Conservation (phyloP, 2,329 filamentous ascomycete genomes). For the Ophiostoma pallidulum region DNA sequence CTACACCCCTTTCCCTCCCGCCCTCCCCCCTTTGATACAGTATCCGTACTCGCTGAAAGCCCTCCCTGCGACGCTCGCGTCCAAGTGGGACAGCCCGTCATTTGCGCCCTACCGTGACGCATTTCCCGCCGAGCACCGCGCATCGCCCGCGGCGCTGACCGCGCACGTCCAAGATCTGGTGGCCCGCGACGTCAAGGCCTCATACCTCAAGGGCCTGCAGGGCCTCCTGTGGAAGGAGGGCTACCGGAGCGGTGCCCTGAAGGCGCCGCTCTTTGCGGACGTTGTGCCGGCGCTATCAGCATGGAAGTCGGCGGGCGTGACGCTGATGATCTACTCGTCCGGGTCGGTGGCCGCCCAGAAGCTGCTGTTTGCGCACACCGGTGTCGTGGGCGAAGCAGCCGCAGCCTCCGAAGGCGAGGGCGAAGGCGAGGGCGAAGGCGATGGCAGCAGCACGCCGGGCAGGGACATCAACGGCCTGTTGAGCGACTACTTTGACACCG, state of each 20-base stretch:
- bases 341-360: conserved; percentile 75
- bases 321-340: conserved; percentile 70
- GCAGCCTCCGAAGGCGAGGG: no score
- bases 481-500: conserved; percentile 66
- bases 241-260: conserved; percentile 59
- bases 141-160: conserved; percentile 49
- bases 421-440: no score
- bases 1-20: not conserved
- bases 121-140: conserved; percentile 57
- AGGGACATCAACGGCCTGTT: conserved; percentile 49
- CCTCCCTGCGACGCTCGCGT: conserved; percentile 53
- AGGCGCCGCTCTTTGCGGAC: conserved; percentile 65
- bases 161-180: conserved; percentile 64
- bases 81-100: conserved; percentile 55
- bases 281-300: conserved; percentile 53
- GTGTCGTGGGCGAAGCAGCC: conserved; percentile 25
- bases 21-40: conserved; percentile 33
- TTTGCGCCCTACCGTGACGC: conserved; percentile 61
- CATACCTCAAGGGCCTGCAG: conserved; percentile 72
- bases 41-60: conserved; percentile 67
- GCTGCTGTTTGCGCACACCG: conserved; percentile 62
- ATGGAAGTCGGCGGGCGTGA: conserved; percentile 48
- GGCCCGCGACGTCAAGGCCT: conserved; percentile 60
- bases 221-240: conserved; percentile 70
- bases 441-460: conserved; percentile 29